Evolutionary conservation across 805 yeast genomes (phyloP).

Genomic region (Saturnispora mendoncae): DNA sequence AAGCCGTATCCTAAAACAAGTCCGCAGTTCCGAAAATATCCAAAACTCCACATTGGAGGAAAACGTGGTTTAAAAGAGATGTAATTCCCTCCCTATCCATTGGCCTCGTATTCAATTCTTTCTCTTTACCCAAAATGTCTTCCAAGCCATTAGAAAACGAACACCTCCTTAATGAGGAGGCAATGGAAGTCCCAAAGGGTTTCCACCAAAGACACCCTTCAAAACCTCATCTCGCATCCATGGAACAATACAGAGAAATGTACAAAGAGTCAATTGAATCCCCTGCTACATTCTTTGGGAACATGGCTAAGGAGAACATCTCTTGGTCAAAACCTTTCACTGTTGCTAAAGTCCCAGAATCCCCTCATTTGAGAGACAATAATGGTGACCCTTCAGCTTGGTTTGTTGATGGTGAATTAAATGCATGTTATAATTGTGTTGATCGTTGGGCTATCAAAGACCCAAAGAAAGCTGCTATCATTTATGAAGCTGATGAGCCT

Average conservation of each 20-base stretch:
- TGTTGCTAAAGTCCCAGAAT: slow-evolving; percentile 35
- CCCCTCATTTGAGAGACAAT: slow-evolving; percentile 36
- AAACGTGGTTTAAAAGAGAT: neutral
- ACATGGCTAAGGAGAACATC: slow-evolving; percentile 40
- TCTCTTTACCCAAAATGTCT: neutral
- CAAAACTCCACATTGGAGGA: neutral
- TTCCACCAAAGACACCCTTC: slow-evolving; percentile 35
- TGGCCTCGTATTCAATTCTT: neutral
- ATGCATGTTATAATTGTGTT: slow-evolving; percentile 74
- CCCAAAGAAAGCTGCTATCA: slow-evolving; percentile 66
- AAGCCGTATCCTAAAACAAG: neutral
- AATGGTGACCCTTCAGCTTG: slow-evolving; percentile 52
- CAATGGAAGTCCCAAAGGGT: slow-evolving; percentile 28
- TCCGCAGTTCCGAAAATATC: neutral
- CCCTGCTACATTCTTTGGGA: slow-evolving; percentile 48
- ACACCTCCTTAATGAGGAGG: slow-evolving; percentile 25
- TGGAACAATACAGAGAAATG: slow-evolving; percentile 40
- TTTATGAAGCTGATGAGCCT: slow-evolving; percentile 78
- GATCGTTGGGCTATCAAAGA: slow-evolving; percentile 68
- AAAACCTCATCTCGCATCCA: slow-evolving; percentile 38
- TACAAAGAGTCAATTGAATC: slow-evolving; percentile 49
- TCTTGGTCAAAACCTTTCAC: slow-evolving; percentile 48
- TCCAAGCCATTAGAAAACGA: slow-evolving; percentile 26
- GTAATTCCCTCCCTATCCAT: neutral
- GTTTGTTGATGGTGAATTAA: slow-evolving; percentile 73